phyloP scores from a whole-genome alignment of 805 yeast genomes.

The Metschnikowia sp. region DNA sequence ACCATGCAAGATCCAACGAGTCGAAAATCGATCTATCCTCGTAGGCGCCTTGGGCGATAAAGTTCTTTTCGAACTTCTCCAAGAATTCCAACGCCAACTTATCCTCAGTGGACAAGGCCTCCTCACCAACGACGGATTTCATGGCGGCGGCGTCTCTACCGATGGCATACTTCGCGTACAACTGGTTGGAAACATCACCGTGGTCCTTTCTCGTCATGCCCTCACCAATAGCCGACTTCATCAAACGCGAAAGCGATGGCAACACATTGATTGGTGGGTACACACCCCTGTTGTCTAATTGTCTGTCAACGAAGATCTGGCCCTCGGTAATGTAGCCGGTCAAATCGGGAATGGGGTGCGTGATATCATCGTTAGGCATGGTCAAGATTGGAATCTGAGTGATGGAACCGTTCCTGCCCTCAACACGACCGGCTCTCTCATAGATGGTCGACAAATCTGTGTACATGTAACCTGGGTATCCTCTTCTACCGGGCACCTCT shows the following conservation, averaged over 20 bases:
- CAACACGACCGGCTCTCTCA: slow-evolving; percentile 99
- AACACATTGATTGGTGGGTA: slow-evolving; percentile 98
- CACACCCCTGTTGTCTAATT: slow-evolving; percentile 91
- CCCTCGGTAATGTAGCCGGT: slow-evolving; percentile 99
- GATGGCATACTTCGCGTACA: slow-evolving; percentile 98
- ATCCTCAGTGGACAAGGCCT: slow-evolving; percentile 96
- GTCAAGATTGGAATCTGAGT: slow-evolving; percentile 98
- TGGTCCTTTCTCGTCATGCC: slow-evolving; percentile 99
- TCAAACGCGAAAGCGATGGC: slow-evolving; percentile 95
- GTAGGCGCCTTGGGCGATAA: slow-evolving; percentile 94
- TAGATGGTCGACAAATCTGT: slow-evolving; percentile 98
- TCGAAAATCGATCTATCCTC: slow-evolving; percentile 94
- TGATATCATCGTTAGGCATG: slow-evolving; percentile 99
- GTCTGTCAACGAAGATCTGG: slow-evolving; percentile 96
- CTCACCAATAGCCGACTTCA: slow-evolving; percentile 99
- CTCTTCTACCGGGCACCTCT: slow-evolving; percentile 99
- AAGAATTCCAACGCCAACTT: slow-evolving; percentile 94
- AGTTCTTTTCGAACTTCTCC: slow-evolving; percentile 96
- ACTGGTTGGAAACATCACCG: slow-evolving; percentile 98
- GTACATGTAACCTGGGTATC: slow-evolving; percentile 99
- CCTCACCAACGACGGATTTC: slow-evolving; percentile 99
- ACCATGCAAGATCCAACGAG: slow-evolving; percentile 97
- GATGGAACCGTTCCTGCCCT: slow-evolving; percentile 98
- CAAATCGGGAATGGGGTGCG: slow-evolving; percentile 99
- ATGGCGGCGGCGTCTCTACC: slow-evolving; percentile 99